Conservation (phyloP, 192 early-diverging fungal genomes). For the Lunasporangiospora selenospora region DNA sequence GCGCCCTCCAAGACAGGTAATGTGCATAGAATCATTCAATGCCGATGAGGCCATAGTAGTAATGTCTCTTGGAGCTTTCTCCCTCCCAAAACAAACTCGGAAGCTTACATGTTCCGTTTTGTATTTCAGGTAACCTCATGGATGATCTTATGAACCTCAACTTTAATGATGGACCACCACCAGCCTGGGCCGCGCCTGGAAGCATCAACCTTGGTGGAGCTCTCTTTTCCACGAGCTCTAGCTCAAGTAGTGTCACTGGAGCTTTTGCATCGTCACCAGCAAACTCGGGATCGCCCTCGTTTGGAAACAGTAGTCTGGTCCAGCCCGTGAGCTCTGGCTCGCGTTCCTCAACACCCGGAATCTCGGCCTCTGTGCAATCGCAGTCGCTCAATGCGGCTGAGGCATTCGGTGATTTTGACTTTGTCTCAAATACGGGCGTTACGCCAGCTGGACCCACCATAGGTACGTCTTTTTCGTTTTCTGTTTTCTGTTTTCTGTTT, state of each 20-base stretch:
- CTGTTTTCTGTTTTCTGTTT: no score
- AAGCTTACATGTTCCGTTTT: no score
- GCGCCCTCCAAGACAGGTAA: no score
- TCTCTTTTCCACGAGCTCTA: not conserved
- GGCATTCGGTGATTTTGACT: constrained; percentile 33
- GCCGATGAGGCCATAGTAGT: no score
- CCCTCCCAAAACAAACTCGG: no score
- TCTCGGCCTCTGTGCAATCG: no score
- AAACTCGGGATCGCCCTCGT: not conserved
- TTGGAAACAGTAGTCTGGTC: constrained; percentile 2
- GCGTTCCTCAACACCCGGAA: not conserved
- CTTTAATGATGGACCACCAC: constrained; percentile 34
- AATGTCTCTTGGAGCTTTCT: no score
- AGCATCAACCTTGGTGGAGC: constrained; percentile 33
- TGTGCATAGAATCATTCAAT: no score
- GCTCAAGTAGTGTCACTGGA: not conserved
- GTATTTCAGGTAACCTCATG: constrained; percentile 43
- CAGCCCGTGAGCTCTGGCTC: not conserved
- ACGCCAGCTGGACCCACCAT: constrained; percentile 8
- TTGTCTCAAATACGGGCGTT: constrained; percentile 26
- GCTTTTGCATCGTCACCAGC: not conserved
- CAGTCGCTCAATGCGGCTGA: no score
- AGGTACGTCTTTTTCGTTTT: no score
- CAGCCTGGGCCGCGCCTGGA: constrained; percentile 35
- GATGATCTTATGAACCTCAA: constrained; percentile 47